These are phyloP conservation scores for Backusella macrospora DNA, from an alignment of 192 early-diverging fungal species.

Conservation along the genomic window DNA sequence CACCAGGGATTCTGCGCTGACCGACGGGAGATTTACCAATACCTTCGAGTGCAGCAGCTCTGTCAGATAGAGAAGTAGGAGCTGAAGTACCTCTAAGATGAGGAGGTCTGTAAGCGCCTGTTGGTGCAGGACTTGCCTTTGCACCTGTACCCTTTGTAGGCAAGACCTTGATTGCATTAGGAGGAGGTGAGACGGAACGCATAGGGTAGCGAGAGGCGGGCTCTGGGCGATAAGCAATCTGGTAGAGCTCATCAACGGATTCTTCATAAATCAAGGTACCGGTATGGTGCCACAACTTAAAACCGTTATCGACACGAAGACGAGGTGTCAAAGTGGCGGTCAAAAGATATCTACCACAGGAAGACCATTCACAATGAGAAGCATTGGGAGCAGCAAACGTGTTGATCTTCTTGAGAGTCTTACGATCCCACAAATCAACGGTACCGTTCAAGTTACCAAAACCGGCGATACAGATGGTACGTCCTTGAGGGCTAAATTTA, in stretches of 20 bases:
- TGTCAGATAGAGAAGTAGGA: conserved; percentile 38
- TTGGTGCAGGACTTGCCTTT: conserved; percentile 47
- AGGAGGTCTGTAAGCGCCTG: conserved; percentile 74
- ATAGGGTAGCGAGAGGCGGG: conserved; percentile 73
- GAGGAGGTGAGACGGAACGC: conserved; percentile 76
- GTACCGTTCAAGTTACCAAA: conserved; percentile 96
- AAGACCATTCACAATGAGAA: conserved; percentile 86
- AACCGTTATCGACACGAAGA: conserved; percentile 97
- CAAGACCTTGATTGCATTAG: conserved; percentile 51
- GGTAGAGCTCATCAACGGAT: conserved; percentile 86
- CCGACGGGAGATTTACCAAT: conserved; percentile 8
- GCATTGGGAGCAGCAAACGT: conserved; percentile 85
- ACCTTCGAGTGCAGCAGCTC: conserved; percentile 20
- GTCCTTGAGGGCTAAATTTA: conserved; percentile 88
- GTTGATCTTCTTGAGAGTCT: conserved; percentile 78
- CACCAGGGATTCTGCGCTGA: conserved; percentile 21
- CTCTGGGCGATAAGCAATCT: conserved; percentile 74
- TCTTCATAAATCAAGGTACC: conserved; percentile 80
- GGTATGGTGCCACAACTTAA: conserved; percentile 95
- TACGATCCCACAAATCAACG: conserved; percentile 93
- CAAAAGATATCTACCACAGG: conserved; percentile 91
- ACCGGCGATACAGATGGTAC: conserved; percentile 87
- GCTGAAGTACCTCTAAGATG: conserved; percentile 60
- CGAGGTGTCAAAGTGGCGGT: conserved; percentile 92
- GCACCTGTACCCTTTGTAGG: conserved; percentile 48